Evolutionary conservation across 1,284 basidiomycete genomes (phyloP).

Genomic region (Acaromyces ingoldii): DNA sequence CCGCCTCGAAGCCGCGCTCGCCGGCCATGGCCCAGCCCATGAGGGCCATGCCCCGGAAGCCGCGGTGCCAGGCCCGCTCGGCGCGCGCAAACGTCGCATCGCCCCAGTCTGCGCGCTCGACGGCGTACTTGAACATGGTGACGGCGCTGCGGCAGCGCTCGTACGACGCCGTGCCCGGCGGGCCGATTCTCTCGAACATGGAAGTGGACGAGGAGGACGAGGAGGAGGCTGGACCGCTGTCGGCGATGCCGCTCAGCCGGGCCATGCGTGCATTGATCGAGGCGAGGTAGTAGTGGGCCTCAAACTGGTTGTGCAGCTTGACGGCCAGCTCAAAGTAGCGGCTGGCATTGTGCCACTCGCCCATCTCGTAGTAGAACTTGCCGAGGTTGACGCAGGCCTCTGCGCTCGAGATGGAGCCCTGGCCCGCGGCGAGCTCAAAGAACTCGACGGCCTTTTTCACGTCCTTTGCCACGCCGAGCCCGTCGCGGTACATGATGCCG

Average conservation of each 20-base stretch:
- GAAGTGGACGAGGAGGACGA: no score
- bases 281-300: slow-evolving; percentile 32
- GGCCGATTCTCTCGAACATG: neutral
- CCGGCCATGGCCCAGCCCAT: slow-evolving; percentile 74
- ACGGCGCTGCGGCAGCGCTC: slow-evolving; percentile 28
- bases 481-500: slow-evolving; percentile 87
- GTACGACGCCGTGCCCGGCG: slow-evolving; percentile 5
- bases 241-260: neutral
- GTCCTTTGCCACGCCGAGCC: slow-evolving; percentile 63
- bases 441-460: slow-evolving; percentile 60
- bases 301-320: slow-evolving; percentile 22
- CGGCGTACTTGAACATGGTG: slow-evolving; percentile 31
- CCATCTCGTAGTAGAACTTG: slow-evolving; percentile 70
- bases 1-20: slow-evolving; percentile 79
- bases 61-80: slow-evolving; percentile 42
- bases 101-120: slow-evolving; percentile 44
- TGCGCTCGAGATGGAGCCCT: slow-evolving; percentile 62
- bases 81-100: slow-evolving; percentile 42
- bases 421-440: slow-evolving; percentile 74
- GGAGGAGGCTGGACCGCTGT: neutral
- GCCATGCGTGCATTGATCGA: slow-evolving; percentile 17
- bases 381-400: slow-evolving; percentile 87
- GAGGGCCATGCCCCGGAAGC: slow-evolving; percentile 30
- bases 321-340: slow-evolving; percentile 27
- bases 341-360: slow-evolving; percentile 32